Evolutionary conservation across 1,284 basidiomycete species (phyloP).

Genomic region (Boletus semigastroideus): DNA sequence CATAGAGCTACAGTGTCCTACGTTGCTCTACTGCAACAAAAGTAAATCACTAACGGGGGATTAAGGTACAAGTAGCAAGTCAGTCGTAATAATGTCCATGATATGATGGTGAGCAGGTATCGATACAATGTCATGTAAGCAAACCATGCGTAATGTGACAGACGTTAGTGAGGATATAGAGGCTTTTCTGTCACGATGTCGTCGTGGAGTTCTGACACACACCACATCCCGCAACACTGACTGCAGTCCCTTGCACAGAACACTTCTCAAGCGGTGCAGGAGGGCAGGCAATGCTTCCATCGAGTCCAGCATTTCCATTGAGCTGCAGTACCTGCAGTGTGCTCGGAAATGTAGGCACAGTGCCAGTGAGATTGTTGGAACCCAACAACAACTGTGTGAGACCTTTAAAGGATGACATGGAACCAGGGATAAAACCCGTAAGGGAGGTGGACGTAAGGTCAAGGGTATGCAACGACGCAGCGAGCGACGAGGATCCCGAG

Average conservation of each 20-base stretch:
- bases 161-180: background rate
- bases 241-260: constrained; percentile 22
- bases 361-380: constrained; percentile 34
- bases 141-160: background rate
- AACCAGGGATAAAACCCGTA: constrained; percentile 31
- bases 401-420: constrained; percentile 25
- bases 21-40: background rate
- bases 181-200: background rate
- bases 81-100: background rate
- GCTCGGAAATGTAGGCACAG: constrained; percentile 32
- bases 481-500: constrained; percentile 36
- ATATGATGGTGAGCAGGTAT: constrained; percentile 3
- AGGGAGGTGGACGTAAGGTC: constrained; percentile 38
- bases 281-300: constrained; percentile 24
- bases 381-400: constrained; percentile 35
- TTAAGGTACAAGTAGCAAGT: background rate
- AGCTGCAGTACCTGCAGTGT: constrained; percentile 33
- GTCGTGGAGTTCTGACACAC: constrained; percentile 22
- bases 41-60: background rate
- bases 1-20: too few species aligned
- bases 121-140: constrained; percentile 17
- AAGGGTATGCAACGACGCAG: constrained; percentile 38
- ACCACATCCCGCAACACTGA: constrained; percentile 24
- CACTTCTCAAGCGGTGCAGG: constrained; percentile 18
- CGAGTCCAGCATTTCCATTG: constrained; percentile 30